Base-by-base conservation (phyloP, 805 yeast genomes). In the Wickerhamiella occidentalis region DNA sequence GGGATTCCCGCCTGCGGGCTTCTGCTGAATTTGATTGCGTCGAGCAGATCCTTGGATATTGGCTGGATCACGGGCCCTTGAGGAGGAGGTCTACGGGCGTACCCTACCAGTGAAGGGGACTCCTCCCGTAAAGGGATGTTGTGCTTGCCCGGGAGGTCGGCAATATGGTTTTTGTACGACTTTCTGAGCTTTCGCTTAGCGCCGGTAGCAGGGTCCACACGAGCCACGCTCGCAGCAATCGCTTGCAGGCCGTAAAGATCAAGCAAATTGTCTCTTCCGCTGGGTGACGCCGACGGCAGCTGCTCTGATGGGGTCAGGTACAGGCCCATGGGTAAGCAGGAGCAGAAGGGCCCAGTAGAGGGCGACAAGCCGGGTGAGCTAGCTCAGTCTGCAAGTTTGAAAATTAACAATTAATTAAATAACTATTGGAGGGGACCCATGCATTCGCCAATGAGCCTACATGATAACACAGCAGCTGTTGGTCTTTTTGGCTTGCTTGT, bases 401-500 rank as follows among this genome's bases (percentile, higher is more conserved):
- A n/a, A n/a, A n/a, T n/a, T n/a, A n/a, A n/a, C n/a, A n/a, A n/a
- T n/a, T n/a, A n/a, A n/a, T n/a, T n/a, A n/a, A n/a, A n/a, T n/a
- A n/a, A n/a, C n/a, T n/a, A n/a, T n/a, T n/a, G n/a, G n/a, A n/a
- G n/a, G n/a, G n/a, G n/a, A n/a, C n/a, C n/a, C n/a, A n/a, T n/a
- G n/a, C n/a, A n/a, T n/a, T n/a, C n/a, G n/a, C n/a, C n/a, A n/a
- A n/a, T n/a, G 40, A 19, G 15, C 11, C 33, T 40, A 38, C 48
- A 41, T 68, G 84, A 74, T 81, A 75, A 81, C 71, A 70, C 96
- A 86, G 69, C 96, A 86, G 7, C 94, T 83, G 66, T 86, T 86
- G 11, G 90, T 80, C 65, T 88, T 90, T 73, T 92, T 87, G 29
- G 98, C 97, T 67, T 90, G 96, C 64, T 86, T 88, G 72, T 90